phyloP scores from a whole-genome alignment of 306 rosid genomes.

The Castanea mollissima region DNA sequence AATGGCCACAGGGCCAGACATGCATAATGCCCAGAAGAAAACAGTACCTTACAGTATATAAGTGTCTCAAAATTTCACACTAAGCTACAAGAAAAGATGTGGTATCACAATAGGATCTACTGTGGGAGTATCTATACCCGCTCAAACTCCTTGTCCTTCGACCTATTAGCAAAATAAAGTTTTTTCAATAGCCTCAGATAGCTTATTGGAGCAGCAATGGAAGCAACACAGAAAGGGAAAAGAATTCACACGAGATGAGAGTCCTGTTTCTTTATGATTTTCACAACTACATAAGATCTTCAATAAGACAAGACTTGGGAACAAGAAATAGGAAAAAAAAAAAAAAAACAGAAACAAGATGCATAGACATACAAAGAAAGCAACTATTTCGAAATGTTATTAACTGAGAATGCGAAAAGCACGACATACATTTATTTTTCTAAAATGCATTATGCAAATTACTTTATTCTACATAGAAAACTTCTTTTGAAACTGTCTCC shows the following conservation, averaged over 20 bases:
- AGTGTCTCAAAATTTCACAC: conserved; percentile 32
- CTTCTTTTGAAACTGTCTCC: neutral
- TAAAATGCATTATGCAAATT: neutral
- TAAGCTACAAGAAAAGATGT: conserved; percentile 40
- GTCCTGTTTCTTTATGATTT: neutral
- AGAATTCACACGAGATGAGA: neutral
- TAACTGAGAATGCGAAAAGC: neutral
- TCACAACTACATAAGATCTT: neutral
- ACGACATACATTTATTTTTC: conserved; percentile 7
- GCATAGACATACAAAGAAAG: neutral
- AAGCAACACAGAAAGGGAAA: conserved; percentile 1
- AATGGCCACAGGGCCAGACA: conserved; percentile 94
- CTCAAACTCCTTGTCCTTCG: conserved; percentile 36
- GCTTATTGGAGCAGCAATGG: conserved; percentile 20
- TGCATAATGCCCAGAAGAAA: conserved; percentile 72
- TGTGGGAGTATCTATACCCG: conserved; percentile 21
- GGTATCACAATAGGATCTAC: conserved; percentile 31
- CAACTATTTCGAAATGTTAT: neutral
- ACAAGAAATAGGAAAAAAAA: no score
- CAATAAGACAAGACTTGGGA: neutral
- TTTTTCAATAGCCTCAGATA: conserved; percentile 10
- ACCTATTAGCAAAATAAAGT: conserved; percentile 24
- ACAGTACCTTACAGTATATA: conserved; percentile 40
- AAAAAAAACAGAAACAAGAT: conserved; percentile 2
- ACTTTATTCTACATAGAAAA: neutral